phyloP scores from a whole-genome alignment of 768 basidiomycete species.

The Kwoniella europaea region DNA sequence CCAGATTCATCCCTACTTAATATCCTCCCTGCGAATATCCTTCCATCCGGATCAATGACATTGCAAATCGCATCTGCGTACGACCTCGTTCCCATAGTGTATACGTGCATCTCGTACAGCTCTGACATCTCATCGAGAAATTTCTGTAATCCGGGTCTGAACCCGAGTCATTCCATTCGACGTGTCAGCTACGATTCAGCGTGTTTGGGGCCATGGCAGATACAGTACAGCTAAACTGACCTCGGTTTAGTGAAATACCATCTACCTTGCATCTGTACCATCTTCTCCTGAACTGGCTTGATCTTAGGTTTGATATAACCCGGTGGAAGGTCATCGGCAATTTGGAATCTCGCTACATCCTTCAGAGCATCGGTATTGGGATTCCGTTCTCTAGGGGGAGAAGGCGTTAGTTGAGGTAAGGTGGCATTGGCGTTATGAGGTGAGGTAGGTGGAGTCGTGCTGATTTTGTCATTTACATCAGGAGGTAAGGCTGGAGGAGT shows the following conservation, averaged over 20 bases:
- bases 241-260: constrained; percentile 98
- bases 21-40: constrained; percentile 82
- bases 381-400: constrained; percentile 62
- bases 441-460: constrained; percentile 25
- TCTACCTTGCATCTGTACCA: constrained; percentile 67
- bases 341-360: constrained; percentile 85
- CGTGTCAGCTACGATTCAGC: neutral
- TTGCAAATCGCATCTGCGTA: constrained; percentile 95
- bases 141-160: constrained; percentile 77
- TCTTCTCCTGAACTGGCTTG: constrained; percentile 4
- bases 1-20: constrained; percentile 95
- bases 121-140: constrained; percentile 74
- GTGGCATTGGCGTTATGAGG: constrained; percentile 5
- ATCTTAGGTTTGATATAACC: constrained; percentile 51
- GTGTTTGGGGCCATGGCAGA: neutral
- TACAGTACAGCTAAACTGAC: constrained; percentile 62
- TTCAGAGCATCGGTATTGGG: constrained; percentile 91
- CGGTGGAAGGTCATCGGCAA: constrained; percentile 74
- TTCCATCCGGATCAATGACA: constrained; percentile 86
- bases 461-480: neutral
- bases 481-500: constrained; percentile 23
- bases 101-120: constrained; percentile 98
- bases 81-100: constrained; percentile 97
- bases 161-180: neutral
- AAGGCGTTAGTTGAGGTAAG: neutral